Conservation (phyloP, 768 basidiomycete genomes). For the Boletus edulis region DNA sequence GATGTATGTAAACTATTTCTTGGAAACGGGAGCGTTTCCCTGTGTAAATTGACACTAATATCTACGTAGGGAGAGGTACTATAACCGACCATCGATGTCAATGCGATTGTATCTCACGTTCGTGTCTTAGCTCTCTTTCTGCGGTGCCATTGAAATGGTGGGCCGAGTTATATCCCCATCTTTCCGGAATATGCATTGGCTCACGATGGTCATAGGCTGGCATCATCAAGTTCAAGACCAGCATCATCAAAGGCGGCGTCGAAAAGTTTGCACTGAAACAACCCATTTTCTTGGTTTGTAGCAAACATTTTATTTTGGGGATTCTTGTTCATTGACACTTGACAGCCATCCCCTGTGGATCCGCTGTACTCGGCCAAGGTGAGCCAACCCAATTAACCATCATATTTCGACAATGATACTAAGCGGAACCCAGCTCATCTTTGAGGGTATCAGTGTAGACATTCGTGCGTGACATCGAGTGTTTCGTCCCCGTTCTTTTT, state of each 20-base stretch:
- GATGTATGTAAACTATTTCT: slow-evolving; percentile 42
- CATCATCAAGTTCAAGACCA: slow-evolving; percentile 67
- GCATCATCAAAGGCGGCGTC: slow-evolving; percentile 71
- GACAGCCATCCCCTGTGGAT: slow-evolving; percentile 69
- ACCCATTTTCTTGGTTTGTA: slow-evolving; percentile 66
- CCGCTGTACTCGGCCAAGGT: slow-evolving; percentile 72
- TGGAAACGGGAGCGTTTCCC: neutral
- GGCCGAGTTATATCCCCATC: neutral
- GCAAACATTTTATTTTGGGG: too few species aligned
- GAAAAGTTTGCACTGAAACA: slow-evolving; percentile 73
- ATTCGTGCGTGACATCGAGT: slow-evolving; percentile 42
- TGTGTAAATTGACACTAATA: slow-evolving; percentile 7
- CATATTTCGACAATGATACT: neutral
- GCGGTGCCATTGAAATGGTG: slow-evolving; percentile 78
- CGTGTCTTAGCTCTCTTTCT: slow-evolving; percentile 56
- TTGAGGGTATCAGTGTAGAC: slow-evolving; percentile 75
- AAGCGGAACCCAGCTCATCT: slow-evolving; percentile 47
- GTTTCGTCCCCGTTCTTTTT: neutral
- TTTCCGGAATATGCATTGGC: neutral
- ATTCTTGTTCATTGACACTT: too few species aligned
- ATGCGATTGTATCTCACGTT: neutral
- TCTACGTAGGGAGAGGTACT: slow-evolving; percentile 52
- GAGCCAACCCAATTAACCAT: neutral
- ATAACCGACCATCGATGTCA: neutral
- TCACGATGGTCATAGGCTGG: slow-evolving; percentile 46